Percentiles rank a stretch among this genome's conserved stretches.
Evolutionary conservation across 1,284 basidiomycete species (phyloP).

Genomic region (Neolentinus lepideus): DNA sequence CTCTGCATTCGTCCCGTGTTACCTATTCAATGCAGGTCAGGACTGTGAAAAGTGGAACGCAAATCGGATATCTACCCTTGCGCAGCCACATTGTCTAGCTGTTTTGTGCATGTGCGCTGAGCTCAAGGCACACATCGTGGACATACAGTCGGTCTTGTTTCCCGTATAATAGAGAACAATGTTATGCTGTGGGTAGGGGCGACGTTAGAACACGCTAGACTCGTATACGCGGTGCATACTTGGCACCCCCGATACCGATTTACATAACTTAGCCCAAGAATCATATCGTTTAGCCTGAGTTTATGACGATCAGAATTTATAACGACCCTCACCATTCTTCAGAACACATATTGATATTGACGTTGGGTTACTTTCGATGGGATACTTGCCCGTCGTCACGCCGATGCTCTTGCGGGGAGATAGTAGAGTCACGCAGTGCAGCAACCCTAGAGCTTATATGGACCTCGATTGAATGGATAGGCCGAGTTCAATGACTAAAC

Average conservation of each 20-base stretch:
- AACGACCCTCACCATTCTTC: background rate
- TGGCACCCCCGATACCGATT: conserved; percentile 60
- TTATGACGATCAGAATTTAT: background rate
- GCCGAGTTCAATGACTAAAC: too few relatives aligned
- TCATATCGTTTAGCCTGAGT: background rate
- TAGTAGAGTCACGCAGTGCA: too few relatives aligned
- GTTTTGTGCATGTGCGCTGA: conserved; percentile 36
- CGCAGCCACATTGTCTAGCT: conserved; percentile 27
- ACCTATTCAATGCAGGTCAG: conserved; percentile 19
- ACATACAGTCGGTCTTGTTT: conserved; percentile 32
- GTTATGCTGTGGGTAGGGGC: conserved; percentile 40
- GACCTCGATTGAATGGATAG: too few relatives aligned
- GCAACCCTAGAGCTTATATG: too few relatives aligned
- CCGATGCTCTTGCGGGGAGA: too few relatives aligned
- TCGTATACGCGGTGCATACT: conserved; percentile 26
- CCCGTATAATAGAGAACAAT: conserved; percentile 44
- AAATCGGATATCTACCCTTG: conserved; percentile 16
- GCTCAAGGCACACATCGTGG: conserved; percentile 34
- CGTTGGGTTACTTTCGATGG: too few relatives aligned
- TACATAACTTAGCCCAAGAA: conserved; percentile 35
- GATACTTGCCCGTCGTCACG: too few relatives aligned
- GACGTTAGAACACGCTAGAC: background rate
- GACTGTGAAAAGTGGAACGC: background rate
- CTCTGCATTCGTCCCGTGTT: conserved; percentile 31
- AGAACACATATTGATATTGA: background rate